Conservation (phyloP, 2,329 filamentous ascomycete species). For the Fusarium oxysporum region DNA sequence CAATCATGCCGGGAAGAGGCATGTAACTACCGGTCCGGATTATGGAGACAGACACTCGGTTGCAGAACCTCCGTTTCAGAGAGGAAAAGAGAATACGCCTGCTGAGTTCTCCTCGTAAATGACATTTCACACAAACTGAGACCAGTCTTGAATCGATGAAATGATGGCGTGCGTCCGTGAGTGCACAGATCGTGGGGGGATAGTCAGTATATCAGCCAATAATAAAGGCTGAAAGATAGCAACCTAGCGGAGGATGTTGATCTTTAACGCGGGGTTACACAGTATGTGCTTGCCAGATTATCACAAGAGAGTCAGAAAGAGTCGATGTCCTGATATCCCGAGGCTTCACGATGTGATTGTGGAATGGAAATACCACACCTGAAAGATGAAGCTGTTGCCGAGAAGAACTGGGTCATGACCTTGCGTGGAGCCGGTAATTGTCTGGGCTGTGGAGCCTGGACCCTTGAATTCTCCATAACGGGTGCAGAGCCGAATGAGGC, state of each 20-base stretch:
- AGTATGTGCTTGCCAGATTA: neutral
- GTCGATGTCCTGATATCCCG: neutral
- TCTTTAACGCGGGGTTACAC: slow-evolving; percentile 7
- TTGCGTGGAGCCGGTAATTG: slow-evolving; percentile 30
- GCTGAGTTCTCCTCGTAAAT: neutral
- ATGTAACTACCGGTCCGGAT: slow-evolving; percentile 18
- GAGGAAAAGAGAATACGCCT: neutral
- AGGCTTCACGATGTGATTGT: neutral
- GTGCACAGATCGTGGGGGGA: neutral
- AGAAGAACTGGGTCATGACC: slow-evolving; percentile 3
- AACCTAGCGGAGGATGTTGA: neutral
- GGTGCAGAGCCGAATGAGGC: slow-evolving; percentile 22
- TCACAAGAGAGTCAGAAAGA: neutral
- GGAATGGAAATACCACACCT: neutral
- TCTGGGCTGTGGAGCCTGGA: slow-evolving; percentile 14
- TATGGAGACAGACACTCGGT: slow-evolving; percentile 11
- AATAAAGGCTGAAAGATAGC: neutral
- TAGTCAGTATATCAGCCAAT: slow-evolving; percentile 3
- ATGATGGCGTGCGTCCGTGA: neutral
- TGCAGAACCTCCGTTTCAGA: neutral
- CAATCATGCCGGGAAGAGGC: slow-evolving; percentile 3
- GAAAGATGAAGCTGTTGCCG: slow-evolving; percentile 1
- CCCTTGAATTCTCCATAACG: slow-evolving; percentile 29
- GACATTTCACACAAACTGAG: neutral
- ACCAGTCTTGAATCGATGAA: neutral